Percentiles rank a stretch among this genome's conserved stretches.
Evolutionary conservation across 441 rosid species (phyloP).

Genomic region (Geranium incanum): DNA sequence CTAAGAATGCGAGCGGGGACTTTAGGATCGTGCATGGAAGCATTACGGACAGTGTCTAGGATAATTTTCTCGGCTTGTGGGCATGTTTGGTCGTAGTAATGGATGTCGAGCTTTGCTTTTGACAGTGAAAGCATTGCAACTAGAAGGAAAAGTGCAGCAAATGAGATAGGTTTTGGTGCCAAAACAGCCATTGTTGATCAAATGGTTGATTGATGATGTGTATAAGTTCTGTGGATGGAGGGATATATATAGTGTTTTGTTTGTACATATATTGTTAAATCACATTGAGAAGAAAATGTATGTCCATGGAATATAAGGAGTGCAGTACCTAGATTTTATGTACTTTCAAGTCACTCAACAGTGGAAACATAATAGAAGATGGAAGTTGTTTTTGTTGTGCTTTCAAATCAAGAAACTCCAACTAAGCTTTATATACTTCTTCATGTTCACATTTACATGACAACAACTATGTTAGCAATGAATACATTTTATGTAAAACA

Average conservation of each 20-base stretch:
- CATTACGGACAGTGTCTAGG: conserved; percentile 41
- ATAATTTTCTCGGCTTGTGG: conserved; percentile 61
- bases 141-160: conserved; percentile 19
- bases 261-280: not conserved
- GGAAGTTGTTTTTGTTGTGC: conserved; percentile 22
- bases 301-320: conserved; percentile 9
- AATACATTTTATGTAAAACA: too few species aligned
- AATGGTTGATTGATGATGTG: conserved; percentile 14
- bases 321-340: conserved; percentile 9
- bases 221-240: conserved; percentile 6
- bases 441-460: too few species aligned
- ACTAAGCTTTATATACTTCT: conserved; percentile 9
- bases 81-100: conserved; percentile 57
- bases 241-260: conserved; percentile 16
- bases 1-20: conserved; percentile 73
- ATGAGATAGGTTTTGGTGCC: conserved; percentile 15
- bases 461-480: too few species aligned
- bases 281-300: not conserved
- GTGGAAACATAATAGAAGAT: conserved; percentile 21
- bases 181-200: conserved; percentile 31
- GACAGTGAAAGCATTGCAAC: conserved; percentile 18
- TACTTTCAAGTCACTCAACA: conserved; percentile 61
- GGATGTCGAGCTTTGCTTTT: conserved; percentile 37
- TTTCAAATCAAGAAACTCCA: conserved; percentile 34
- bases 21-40: conserved; percentile 55